phyloP scores from a whole-genome alignment of 768 basidiomycete species.

The Suillus variegatus region DNA sequence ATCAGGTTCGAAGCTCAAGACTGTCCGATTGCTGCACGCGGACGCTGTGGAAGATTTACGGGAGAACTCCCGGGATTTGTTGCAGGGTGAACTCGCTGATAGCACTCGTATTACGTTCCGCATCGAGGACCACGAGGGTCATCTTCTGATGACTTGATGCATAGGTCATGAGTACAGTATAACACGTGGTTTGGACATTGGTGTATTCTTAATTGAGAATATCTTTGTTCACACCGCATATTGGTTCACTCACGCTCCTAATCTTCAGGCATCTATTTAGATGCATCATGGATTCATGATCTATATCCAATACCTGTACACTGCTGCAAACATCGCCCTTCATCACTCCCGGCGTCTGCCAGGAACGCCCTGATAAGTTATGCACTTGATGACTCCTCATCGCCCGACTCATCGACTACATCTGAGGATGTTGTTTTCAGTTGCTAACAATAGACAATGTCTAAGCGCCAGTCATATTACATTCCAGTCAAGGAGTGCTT shows the following conservation, averaged over 20 bases:
- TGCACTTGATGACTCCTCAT: too few species aligned
- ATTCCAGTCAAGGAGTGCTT: background rate
- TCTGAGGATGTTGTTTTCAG: background rate
- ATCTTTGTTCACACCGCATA: background rate
- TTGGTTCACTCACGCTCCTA: background rate
- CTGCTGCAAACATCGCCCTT: background rate
- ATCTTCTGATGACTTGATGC: slow-evolving; percentile 16
- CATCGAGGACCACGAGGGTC: slow-evolving; percentile 26
- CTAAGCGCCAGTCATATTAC: background rate
- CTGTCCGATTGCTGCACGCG: slow-evolving; percentile 23
- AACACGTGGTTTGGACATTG: background rate
- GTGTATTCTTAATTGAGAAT: background rate
- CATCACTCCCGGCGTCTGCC: background rate
- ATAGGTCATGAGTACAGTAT: background rate
- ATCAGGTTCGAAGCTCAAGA: slow-evolving; percentile 20
- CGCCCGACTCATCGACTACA: background rate
- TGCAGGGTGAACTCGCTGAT: slow-evolving; percentile 13
- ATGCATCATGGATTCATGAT: background rate
- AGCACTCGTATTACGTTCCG: slow-evolving; percentile 15
- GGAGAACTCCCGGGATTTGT: slow-evolving; percentile 7
- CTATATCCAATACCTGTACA: background rate
- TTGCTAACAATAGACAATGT: background rate
- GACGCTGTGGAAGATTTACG: slow-evolving; percentile 17
- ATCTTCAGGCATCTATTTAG: background rate
- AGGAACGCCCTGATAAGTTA: background rate